These are phyloP conservation scores for Fusarium albosuccineum DNA, from an alignment of 2,329 filamentous ascomycete species.

Conservation along the genomic window DNA sequence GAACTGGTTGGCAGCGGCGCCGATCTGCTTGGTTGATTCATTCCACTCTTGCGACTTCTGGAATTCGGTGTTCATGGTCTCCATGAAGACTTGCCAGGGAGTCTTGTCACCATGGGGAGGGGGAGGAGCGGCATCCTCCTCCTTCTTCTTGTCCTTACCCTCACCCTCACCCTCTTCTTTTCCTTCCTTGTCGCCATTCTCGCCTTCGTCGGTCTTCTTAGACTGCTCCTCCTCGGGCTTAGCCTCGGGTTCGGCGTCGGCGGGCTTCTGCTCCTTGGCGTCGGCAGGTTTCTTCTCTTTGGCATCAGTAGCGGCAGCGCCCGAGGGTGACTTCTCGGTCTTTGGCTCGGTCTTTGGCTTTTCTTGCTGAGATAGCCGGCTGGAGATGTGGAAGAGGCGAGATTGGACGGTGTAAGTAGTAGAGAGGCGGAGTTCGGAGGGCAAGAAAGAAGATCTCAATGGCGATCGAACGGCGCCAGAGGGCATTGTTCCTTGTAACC, in stretches of 20 bases:
- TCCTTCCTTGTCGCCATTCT: conserved; percentile 58
- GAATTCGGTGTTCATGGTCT: conserved; percentile 94
- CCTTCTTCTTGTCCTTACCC: conserved; percentile 70
- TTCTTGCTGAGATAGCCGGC: conserved; percentile 48
- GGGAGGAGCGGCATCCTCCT: conserved; percentile 79
- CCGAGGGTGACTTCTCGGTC: conserved; percentile 43
- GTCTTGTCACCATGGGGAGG: conserved; percentile 99
- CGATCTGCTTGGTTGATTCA: conserved; percentile 95
- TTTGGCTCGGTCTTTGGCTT: conserved; percentile 53
- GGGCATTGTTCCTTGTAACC: conserved; percentile 44
- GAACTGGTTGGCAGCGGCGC: conserved; percentile 89
- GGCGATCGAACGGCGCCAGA: conserved; percentile 51
- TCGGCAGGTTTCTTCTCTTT: conserved; percentile 57
- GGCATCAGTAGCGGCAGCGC: conserved; percentile 53
- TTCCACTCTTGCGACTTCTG: conserved; percentile 99
- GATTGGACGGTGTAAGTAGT: conserved; percentile 49
- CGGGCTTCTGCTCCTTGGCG: conserved; percentile 56
- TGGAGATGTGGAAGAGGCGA: conserved; percentile 52
- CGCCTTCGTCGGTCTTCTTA: conserved; percentile 57
- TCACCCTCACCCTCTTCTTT: conserved; percentile 61
- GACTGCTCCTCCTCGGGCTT: conserved; percentile 53
- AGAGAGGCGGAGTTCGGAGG: conserved; percentile 51
- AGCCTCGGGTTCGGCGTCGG: conserved; percentile 48
- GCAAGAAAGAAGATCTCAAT: conserved; percentile 61
- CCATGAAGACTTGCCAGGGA: conserved; percentile 98